Percentiles rank a stretch among this genome's conserved stretches.
Conservation (phyloP, 2,329 filamentous ascomycete species). For the Aspergillus sp. region DNA sequence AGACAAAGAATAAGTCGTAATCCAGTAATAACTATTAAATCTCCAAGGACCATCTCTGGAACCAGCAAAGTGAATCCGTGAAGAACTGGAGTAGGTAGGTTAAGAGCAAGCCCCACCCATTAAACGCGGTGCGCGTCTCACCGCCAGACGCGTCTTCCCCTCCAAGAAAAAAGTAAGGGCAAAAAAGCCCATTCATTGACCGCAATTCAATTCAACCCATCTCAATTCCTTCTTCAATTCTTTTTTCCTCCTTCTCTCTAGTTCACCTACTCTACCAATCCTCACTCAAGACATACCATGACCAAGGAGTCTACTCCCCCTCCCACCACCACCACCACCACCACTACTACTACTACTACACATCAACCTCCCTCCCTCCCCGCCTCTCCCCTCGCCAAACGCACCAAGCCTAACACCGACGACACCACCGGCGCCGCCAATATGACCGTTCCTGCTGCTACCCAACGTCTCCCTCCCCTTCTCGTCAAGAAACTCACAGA, state of each 20-base stretch:
- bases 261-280: not conserved
- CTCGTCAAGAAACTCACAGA: conserved; percentile 85
- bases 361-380: conserved; percentile 60
- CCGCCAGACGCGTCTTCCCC: conserved; percentile 21
- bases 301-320: conserved; percentile 45
- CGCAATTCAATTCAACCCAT: conserved; percentile 1
- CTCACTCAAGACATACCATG: conserved; percentile 30
- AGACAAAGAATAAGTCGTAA: not conserved
- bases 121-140: conserved; percentile 25
- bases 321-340: conserved; percentile 21
- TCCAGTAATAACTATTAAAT: not conserved
- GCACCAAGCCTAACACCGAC: conserved; percentile 63
- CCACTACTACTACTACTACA: conserved; percentile 23
- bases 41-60: not conserved
- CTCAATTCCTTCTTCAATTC: not conserved
- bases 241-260: not conserved
- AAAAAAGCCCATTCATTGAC: not conserved
- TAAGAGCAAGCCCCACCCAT: conserved; percentile 14
- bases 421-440: conserved; percentile 31
- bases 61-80: too few species aligned
- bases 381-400: conserved; percentile 75
- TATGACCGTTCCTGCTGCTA: conserved; percentile 38
- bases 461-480: conserved; percentile 58
- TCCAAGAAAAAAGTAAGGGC: conserved; percentile 1
- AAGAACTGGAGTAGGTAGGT: conserved; percentile 8